Evolutionary conservation across 2,329 filamentous ascomycete species (phyloP).

Genomic region (Cladosporium halotolerans): DNA sequence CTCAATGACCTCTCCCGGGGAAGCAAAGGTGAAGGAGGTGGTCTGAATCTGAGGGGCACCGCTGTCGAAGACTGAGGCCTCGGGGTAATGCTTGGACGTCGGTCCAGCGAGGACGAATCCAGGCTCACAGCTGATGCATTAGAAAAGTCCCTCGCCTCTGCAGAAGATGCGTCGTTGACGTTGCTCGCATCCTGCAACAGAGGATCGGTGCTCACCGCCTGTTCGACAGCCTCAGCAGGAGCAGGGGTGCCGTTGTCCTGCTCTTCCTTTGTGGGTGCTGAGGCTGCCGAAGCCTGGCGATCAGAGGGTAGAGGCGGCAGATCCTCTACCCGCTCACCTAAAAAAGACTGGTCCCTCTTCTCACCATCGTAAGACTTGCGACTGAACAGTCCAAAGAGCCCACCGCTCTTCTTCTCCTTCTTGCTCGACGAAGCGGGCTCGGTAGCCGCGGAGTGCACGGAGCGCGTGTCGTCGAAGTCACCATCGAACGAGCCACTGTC

Average conservation of each 20-base stretch:
- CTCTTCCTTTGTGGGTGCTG: conserved; percentile 21
- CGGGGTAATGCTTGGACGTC: not conserved
- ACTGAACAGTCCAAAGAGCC: conserved; percentile 41
- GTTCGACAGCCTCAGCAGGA: conserved; percentile 23
- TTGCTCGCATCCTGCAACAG: not conserved
- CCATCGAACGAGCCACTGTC: conserved; percentile 33
- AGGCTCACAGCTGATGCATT: not conserved
- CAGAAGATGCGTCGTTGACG: not conserved
- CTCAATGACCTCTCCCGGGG: conserved; percentile 25
- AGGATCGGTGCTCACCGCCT: conserved; percentile 5
- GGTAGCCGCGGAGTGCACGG: conserved; percentile 32
- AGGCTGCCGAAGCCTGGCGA: conserved; percentile 21
- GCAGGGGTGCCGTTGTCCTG: conserved; percentile 29
- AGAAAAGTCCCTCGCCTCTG: not conserved
- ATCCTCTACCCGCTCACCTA: conserved; percentile 58
- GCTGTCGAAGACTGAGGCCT: conserved; percentile 29
- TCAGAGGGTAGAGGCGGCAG: conserved; percentile 41
- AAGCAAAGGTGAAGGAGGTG: conserved; percentile 24
- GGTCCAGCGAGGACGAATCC: not conserved
- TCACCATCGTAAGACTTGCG: conserved; percentile 34
- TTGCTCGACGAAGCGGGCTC: conserved; percentile 31
- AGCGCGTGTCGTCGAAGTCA: conserved; percentile 33
- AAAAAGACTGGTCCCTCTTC: conserved; percentile 51
- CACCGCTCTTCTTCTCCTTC: conserved; percentile 39
- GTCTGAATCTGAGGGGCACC: conserved; percentile 30